Evolutionary conservation across 225 moss, liverwort and hornwort genomes (phyloP).

Genomic region (Thuidium tamariscinum): DNA sequence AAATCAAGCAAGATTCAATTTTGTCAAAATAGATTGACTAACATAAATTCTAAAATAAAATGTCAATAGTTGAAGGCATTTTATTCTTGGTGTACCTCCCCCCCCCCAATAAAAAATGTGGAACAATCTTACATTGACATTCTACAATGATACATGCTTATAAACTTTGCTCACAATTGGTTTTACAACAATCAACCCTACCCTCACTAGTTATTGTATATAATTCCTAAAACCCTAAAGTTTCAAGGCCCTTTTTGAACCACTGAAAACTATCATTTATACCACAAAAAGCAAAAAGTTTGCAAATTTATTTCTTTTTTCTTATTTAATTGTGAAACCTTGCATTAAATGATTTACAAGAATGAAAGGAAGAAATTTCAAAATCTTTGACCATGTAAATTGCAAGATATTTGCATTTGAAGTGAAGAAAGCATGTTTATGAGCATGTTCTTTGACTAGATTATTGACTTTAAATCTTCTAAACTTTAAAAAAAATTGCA

Average conservation of each 20-base stretch:
- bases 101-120: background rate
- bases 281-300: background rate
- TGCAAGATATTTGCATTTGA: background rate
- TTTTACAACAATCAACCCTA: background rate
- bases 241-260: background rate
- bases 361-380: background rate
- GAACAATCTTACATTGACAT: background rate
- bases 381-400: rapidly evolving
- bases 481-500: background rate
- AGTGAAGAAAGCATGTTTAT: rapidly evolving
- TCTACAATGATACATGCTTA: rapidly evolving
- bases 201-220: rapidly evolving
- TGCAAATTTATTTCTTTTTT: rapidly evolving
- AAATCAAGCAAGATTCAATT: background rate
- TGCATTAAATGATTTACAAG: background rate
- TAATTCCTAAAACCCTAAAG: rapidly evolving
- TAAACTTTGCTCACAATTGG: rapidly evolving
- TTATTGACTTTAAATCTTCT: background rate
- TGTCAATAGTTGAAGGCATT: background rate
- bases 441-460: rapidly evolving
- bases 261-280: background rate
- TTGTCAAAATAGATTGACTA: background rate
- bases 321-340: rapidly evolving
- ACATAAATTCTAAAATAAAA: background rate
- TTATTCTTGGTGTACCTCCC: background rate